phyloP scores from a whole-genome alignment of 208 protist genomes.

The Crithidia thermophila region DNA sequence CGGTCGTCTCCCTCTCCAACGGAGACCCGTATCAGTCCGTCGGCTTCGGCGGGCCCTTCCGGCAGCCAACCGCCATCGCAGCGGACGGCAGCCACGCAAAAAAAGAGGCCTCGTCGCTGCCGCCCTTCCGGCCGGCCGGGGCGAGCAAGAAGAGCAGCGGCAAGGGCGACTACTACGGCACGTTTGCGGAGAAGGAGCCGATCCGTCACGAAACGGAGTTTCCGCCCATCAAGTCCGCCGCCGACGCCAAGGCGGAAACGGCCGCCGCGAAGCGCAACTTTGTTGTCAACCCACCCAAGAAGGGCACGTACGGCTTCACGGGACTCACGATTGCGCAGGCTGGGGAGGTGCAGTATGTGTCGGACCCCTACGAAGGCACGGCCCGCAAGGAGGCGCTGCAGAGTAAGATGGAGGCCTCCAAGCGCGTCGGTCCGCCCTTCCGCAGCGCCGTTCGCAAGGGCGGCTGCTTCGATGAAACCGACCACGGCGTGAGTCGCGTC shows the following conservation, averaged over 20 bases:
- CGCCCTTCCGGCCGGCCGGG: constrained; percentile 68
- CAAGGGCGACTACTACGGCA: constrained; percentile 91
- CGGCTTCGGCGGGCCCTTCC: constrained; percentile 53
- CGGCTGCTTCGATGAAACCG: constrained; percentile 79
- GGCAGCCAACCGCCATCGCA: constrained; percentile 14
- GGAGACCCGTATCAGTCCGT: constrained; percentile 73
- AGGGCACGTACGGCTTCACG: constrained; percentile 87
- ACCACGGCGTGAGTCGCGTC: constrained; percentile 81
- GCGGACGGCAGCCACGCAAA: constrained; percentile 1
- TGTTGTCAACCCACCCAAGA: constrained; percentile 84
- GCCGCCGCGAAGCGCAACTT: constrained; percentile 61
- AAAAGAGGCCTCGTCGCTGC: not conserved
- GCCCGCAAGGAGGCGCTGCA: constrained; percentile 35
- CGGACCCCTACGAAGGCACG: constrained; percentile 66
- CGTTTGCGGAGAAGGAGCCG: constrained; percentile 74
- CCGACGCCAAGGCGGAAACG: constrained; percentile 28
- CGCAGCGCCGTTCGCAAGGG: constrained; percentile 55
- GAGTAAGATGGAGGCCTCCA: constrained; percentile 35
- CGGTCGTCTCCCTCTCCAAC: constrained; percentile 72
- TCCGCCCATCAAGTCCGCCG: constrained; percentile 47
- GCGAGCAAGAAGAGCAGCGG: constrained; percentile 75
- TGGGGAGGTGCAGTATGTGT: constrained; percentile 85
- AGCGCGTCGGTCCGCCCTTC: constrained; percentile 52
- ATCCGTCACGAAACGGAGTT: constrained; percentile 85
- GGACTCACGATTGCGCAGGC: constrained; percentile 82